A percentile compares a stretch with the other conserved stretches of the same genome.
Evolutionary conservation across 495 filamentous ascomycete species (phyloP).

Genomic region (Antarctomyces pellizariae): DNA sequence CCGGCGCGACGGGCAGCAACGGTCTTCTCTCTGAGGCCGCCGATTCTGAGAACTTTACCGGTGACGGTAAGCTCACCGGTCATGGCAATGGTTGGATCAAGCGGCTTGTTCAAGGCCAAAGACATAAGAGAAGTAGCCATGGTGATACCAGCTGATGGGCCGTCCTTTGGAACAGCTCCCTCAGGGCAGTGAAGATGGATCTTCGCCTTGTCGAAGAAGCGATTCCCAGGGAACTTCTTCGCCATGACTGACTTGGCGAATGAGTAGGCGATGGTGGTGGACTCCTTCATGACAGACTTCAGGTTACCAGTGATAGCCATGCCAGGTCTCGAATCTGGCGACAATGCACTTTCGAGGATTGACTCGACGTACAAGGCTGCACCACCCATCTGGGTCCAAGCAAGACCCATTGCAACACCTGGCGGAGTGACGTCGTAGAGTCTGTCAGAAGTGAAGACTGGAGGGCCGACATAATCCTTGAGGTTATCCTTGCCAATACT

Average conservation of each 20-base stretch:
- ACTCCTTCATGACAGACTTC: slow-evolving; percentile 96
- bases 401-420: slow-evolving; percentile 97
- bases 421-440: slow-evolving; percentile 86
- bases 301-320: slow-evolving; percentile 86
- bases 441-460: slow-evolving; percentile 84
- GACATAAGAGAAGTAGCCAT: slow-evolving; percentile 87
- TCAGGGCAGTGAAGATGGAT: slow-evolving; percentile 95
- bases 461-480: slow-evolving; percentile 93
- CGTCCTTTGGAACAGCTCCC: slow-evolving; percentile 90
- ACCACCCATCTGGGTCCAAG: slow-evolving; percentile 96
- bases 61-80: slow-evolving; percentile 96
- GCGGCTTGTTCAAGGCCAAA: slow-evolving; percentile 49
- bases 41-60: slow-evolving; percentile 90
- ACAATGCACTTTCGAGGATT: slow-evolving; percentile 67
- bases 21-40: slow-evolving; percentile 94
- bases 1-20: slow-evolving; percentile 87
- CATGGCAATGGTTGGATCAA: slow-evolving; percentile 87
- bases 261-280: slow-evolving; percentile 78
- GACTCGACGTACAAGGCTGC: slow-evolving; percentile 93
- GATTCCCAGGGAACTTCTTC: slow-evolving; percentile 61
- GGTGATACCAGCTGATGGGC: slow-evolving; percentile 84
- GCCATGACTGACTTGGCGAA: slow-evolving; percentile 83
- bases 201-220: slow-evolving; percentile 89
- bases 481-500: slow-evolving; percentile 72
- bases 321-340: slow-evolving; percentile 42